These are phyloP conservation scores for Blastocystis sp. DNA, from an alignment of 352 stramenopile genomes.

Conservation along the genomic window DNA sequence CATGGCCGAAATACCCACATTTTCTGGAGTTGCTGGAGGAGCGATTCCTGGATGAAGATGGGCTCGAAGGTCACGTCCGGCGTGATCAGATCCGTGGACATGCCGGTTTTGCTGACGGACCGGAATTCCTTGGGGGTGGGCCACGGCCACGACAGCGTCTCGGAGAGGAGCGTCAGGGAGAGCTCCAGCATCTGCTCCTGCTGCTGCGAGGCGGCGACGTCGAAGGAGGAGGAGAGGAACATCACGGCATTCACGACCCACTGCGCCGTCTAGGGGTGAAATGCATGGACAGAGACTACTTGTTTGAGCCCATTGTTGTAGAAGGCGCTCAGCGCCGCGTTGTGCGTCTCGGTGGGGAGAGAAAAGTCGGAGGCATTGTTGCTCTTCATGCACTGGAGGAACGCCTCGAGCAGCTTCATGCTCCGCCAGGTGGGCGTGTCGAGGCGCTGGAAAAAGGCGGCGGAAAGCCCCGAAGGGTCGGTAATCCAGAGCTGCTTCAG, in stretches of 20 bases:
- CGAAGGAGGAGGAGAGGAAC: not conserved
- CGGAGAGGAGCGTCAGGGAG: not conserved
- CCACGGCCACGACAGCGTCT: constrained; percentile 44
- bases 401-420: constrained; percentile 32
- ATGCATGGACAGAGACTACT: not conserved
- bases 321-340: not conserved
- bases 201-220: not conserved
- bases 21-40: not conserved
- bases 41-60: constrained; percentile 31
- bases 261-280: not conserved
- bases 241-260: constrained; percentile 26
- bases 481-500: constrained; percentile 49
- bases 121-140: not conserved
- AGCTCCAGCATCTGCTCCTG: constrained; percentile 18
- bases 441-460: constrained; percentile 11
- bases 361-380: constrained; percentile 20
- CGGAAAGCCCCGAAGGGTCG: not conserved
- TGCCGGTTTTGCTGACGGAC: constrained; percentile 3
- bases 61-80: constrained; percentile 45
- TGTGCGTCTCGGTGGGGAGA: constrained; percentile 18
- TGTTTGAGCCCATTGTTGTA: constrained; percentile 28
- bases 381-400: constrained; percentile 36
- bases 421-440: constrained; percentile 13
- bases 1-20: not conserved
- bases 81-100: not conserved